Evolutionary conservation across 202 grass and related monocot species (phyloP), one percentile per base, ranked within the genome.

Genomic region (Tripidium arundinaceum): DNA sequence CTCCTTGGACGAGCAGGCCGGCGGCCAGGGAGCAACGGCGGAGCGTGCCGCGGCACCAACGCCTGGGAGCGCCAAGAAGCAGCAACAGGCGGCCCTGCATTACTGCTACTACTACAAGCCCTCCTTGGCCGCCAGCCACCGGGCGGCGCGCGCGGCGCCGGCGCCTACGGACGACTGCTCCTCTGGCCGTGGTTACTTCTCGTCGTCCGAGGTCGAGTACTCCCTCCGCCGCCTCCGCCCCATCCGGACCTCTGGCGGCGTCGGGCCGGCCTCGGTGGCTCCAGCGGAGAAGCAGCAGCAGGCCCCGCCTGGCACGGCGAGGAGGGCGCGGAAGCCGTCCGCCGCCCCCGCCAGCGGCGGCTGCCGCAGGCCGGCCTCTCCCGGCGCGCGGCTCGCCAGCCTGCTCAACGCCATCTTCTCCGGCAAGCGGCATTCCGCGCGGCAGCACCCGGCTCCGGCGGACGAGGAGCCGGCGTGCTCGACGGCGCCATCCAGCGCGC

Each of bases 391-490:
- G 55, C 78, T 97, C 6, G 75, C 90, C 29, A 79, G 90, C 84
- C 59, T 97, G 39, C 76, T 97, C 60, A 93, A 93, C 75, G 86
- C 88, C 39, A 87, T 97, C 77, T 97, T 97, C 67, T 37, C 88
- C 66, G 85, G 82, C 3, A 93, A 83, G 49, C 39, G 65, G 10
- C 12, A 37, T 2, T 59, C 86, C 3, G 21, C 74, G 29, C 61
- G 71, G 63, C 72, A 83, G 18, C 43, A 11, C 43, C 61, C 62
- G 27, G 24, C 63, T 1, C 74, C 76, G 1, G n/a, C 46, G 24
- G 57, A 83, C 33, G 82, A 69, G 21, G 91, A 87, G 2, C 79
- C 87, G 2, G 62, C 76, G 8, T 92, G 87, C 81, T 91, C 87
- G 0, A 92, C 89, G 33, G 83, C 73, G 15, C 84, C 89, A 13